Conservation (phyloP, 768 basidiomycete species). For the Leccinellum luteum region DNA sequence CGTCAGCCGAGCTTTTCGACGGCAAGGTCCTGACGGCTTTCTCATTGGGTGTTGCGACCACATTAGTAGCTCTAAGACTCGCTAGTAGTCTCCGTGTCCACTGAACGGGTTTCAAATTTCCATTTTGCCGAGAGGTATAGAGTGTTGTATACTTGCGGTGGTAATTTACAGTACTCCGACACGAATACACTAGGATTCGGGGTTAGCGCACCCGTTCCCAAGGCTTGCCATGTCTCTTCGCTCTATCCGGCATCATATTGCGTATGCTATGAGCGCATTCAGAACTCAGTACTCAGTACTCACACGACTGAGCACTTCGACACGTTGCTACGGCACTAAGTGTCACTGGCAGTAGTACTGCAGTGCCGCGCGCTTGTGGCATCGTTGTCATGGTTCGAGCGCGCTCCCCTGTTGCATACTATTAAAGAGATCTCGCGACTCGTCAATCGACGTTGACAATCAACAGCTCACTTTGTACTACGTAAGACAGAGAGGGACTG, state of each 20-base stretch:
- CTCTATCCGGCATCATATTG: too few relatives aligned
- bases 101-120: not conserved
- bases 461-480: not conserved
- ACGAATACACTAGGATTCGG: not conserved
- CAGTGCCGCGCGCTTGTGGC: not conserved
- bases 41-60: slow-evolving; percentile 26
- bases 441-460: not conserved
- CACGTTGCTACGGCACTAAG: not conserved
- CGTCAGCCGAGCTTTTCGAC: not conserved
- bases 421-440: not conserved
- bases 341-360: not conserved
- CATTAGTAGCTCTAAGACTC: slow-evolving; percentile 12
- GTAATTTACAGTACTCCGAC: not conserved
- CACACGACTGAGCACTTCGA: too few relatives aligned
- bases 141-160: not conserved
- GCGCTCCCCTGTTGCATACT: not conserved
- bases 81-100: slow-evolving; percentile 2
- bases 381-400: not conserved
- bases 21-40: slow-evolving; percentile 27
- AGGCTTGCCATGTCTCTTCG: too few relatives aligned
- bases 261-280: too few relatives aligned
- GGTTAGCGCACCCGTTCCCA: not conserved
- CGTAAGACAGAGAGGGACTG: not conserved
- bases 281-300: too few relatives aligned
- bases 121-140: not conserved